Conservation (phyloP, 495 filamentous ascomycete species). For the Tuber umbilicatum region DNA sequence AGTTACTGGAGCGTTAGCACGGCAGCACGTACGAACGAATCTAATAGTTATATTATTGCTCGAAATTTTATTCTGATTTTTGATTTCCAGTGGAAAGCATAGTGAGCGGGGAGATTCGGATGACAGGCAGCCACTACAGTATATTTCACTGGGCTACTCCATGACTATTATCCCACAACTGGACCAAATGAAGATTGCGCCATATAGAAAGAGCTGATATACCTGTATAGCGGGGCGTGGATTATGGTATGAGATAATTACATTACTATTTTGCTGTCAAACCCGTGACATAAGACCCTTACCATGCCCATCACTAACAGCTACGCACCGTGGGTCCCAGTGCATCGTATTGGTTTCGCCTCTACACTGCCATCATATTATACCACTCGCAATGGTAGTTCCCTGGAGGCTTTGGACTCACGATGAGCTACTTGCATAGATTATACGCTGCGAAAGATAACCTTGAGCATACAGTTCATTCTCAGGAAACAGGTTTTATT, state of each 20-base stretch:
- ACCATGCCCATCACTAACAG: background rate
- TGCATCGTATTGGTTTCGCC: background rate
- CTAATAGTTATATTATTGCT: background rate
- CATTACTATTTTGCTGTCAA: background rate
- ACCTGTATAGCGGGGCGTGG: too few relatives aligned
- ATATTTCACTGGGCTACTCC: too few relatives aligned
- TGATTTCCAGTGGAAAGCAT: background rate
- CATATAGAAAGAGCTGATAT: too few relatives aligned
- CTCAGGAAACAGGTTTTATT: background rate
- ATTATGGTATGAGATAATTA: background rate
- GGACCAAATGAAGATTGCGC: too few relatives aligned
- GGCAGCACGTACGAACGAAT: background rate
- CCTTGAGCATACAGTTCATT: background rate
- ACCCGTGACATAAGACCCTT: background rate
- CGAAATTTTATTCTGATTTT: background rate
- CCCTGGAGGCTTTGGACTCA: background rate
- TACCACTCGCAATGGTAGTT: background rate
- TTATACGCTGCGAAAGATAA: background rate
- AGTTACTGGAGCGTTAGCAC: too few relatives aligned
- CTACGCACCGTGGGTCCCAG: background rate
- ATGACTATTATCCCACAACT: too few relatives aligned
- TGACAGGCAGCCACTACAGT: too few relatives aligned
- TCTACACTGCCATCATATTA: background rate
- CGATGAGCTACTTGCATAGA: background rate
- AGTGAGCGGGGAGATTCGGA: too few relatives aligned